These are phyloP conservation scores for Penicillium cinerascens DNA, from an alignment of 495 filamentous ascomycete species.

Conservation along the genomic window DNA sequence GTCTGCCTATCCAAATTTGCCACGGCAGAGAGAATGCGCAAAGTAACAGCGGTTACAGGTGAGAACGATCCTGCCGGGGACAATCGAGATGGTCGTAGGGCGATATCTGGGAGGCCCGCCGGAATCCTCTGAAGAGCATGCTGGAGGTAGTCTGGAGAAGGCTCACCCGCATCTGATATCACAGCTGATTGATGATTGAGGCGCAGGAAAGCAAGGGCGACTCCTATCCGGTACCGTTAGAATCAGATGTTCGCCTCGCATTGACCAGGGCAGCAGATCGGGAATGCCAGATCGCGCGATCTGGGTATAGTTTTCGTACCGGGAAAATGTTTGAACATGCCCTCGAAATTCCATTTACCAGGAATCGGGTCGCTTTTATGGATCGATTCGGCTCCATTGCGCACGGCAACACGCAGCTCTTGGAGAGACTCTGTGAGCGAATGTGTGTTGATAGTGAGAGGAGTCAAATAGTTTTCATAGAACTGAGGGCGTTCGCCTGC, in stretches of 20 bases:
- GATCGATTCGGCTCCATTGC: slow-evolving; percentile 26
- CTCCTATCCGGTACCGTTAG: slow-evolving; percentile 21
- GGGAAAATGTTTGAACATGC: slow-evolving; percentile 29
- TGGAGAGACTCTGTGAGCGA: slow-evolving; percentile 18
- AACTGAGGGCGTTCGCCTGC: slow-evolving; percentile 24
- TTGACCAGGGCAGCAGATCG: not conserved
- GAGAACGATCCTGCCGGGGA: slow-evolving; percentile 33
- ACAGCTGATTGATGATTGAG: slow-evolving; percentile 32
- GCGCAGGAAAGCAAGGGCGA: slow-evolving; percentile 37
- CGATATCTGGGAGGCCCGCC: slow-evolving; percentile 21
- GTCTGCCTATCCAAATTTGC: slow-evolving; percentile 9
- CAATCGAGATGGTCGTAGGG: slow-evolving; percentile 27
- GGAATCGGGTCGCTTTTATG: slow-evolving; percentile 20
- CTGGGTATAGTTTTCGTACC: slow-evolving; percentile 19
- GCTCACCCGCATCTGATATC: slow-evolving; percentile 6
- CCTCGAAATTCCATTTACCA: slow-evolving; percentile 22
- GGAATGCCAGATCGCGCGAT: not conserved
- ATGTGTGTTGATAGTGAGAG: slow-evolving; percentile 10
- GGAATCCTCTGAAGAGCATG: slow-evolving; percentile 31
- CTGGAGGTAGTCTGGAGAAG: slow-evolving; percentile 22
- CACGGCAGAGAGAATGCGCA: slow-evolving; percentile 22
- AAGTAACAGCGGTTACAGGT: slow-evolving; percentile 24
- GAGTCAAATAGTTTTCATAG: slow-evolving; percentile 22
- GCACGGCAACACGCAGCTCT: slow-evolving; percentile 29
- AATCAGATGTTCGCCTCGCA: not conserved